These are phyloP conservation scores for Eucalyptus curtisii DNA, from an alignment of 345 rosid genomes.

Conservation along the genomic window DNA sequence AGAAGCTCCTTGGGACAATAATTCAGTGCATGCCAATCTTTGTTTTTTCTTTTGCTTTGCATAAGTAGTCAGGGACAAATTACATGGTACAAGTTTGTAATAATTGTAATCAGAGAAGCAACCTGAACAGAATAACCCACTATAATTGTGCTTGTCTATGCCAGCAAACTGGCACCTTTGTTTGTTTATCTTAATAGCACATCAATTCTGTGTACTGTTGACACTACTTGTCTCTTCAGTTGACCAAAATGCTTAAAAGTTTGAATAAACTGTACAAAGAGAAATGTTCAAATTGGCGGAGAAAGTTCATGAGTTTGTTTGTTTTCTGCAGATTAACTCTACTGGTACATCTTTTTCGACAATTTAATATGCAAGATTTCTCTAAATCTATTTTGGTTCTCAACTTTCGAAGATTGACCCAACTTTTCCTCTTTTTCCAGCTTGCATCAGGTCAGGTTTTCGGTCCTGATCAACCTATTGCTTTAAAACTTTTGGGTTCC, in stretches of 20 bases:
- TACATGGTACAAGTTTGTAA: not conserved
- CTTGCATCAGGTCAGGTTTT: constrained; percentile 94
- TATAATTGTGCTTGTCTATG: not conserved
- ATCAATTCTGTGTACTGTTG: not conserved
- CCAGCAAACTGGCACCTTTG: not conserved
- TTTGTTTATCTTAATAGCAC: not conserved
- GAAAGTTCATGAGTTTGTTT: not conserved
- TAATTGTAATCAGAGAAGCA: not conserved
- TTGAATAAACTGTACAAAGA: not conserved
- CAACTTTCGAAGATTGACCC: not conserved
- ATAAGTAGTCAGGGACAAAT: not conserved
- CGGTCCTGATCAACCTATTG: constrained; percentile 84
- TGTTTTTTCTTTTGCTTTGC: not conserved
- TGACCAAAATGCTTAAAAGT: not conserved
- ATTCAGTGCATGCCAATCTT: not conserved
- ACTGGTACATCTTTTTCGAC: not conserved
- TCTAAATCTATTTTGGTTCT: not conserved
- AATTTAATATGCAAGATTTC: not conserved
- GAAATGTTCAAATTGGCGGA: not conserved
- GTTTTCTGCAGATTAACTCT: not conserved
- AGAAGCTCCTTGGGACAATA: not conserved
- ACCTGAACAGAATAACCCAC: not conserved
- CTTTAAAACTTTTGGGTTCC: constrained; percentile 86
- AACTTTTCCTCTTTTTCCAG: constrained; percentile 21
- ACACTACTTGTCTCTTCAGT: not conserved